Evolutionary conservation across 257 asterid genomes (phyloP), one percentile per base, ranked within the genome.

Genomic region (Scutellaria barbata): DNA sequence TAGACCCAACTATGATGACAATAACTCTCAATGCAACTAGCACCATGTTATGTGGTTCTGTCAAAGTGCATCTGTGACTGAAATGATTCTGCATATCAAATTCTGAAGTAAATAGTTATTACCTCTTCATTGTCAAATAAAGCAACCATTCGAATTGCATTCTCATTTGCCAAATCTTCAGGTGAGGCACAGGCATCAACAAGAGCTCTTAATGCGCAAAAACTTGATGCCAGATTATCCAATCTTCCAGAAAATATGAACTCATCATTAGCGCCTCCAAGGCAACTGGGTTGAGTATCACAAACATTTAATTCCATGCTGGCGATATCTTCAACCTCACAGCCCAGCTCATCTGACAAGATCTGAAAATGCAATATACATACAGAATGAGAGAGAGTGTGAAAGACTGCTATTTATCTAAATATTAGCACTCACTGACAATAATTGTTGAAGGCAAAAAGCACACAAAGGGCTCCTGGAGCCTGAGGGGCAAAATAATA

Each of bases 81-180:
- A 30, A 70, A 18, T 18, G 65, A 41, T 45, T 52, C 62, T 43
- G 64, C 53, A 56, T 47, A 68, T 40, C 65, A 53, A 67, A 56
- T 35, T 66, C 43, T 10, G 80, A 69, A 69, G 40, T 20, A 69
- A 53, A 46, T 74, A 63, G 45, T n/a, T 68, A 51, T 55, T 81
- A 89, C 99, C 96, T 94, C 96, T 80, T 94, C 99, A 68, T 91
- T 91, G 79, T 94, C 99, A 87, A 94, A 94, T 59, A 94, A 85
- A 55, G 99, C 99, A 60, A 94, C 84, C 99, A 91, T 89, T 65
- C 93, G 89, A 81, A 94, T 77, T 69, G 91, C 83, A 66, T 82
- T 72, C 86, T 94, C 99, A 81, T 82, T 79, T 55, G 79, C 87
- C 81, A 94, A 75, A 81, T 83, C 92, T 80, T 79, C 88, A 62